These are phyloP conservation scores for Yamadazyma atlantica DNA, from an alignment of 1,139 yeast genomes.

Conservation along the genomic window DNA sequence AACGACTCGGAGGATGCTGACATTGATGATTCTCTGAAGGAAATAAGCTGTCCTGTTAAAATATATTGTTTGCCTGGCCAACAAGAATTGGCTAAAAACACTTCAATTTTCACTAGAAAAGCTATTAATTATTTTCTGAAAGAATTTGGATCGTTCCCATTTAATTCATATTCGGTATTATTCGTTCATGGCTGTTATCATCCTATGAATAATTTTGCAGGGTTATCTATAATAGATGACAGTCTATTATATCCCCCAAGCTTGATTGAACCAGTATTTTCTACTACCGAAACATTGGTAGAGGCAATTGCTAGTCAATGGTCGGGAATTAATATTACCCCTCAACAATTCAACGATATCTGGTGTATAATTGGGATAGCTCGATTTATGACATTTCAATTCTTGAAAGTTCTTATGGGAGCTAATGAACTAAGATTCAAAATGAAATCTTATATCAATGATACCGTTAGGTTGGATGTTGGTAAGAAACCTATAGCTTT, in stretches of 20 bases:
- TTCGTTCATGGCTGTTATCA: slow-evolving; percentile 64
- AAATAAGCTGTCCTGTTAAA: slow-evolving; percentile 47
- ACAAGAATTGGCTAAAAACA: slow-evolving; percentile 61
- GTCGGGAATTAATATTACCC: slow-evolving; percentile 91
- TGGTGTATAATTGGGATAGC: slow-evolving; percentile 93
- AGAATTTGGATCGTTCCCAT: slow-evolving; percentile 93
- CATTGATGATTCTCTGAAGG: slow-evolving; percentile 19
- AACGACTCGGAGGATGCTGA: slow-evolving; percentile 45
- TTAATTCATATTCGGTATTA: slow-evolving; percentile 73
- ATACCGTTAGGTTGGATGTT: slow-evolving; percentile 69
- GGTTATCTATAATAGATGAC: slow-evolving; percentile 67
- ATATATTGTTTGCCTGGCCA: slow-evolving; percentile 61
- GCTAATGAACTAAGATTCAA: slow-evolving; percentile 75
- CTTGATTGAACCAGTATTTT: slow-evolving; percentile 75
- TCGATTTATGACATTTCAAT: slow-evolving; percentile 76
- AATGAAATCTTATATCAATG: slow-evolving; percentile 63
- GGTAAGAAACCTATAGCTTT: slow-evolving; percentile 80
- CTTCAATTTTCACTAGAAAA: slow-evolving; percentile 72
- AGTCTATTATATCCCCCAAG: slow-evolving; percentile 72
- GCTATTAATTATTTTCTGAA: slow-evolving; percentile 83
- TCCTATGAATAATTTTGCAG: slow-evolving; percentile 64
- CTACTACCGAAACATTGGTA: slow-evolving; percentile 66
- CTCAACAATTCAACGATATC: slow-evolving; percentile 75
- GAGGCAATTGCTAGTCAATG: slow-evolving; percentile 83
- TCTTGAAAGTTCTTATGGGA: slow-evolving; percentile 73